Percentiles rank a stretch among this genome's conserved stretches.
Evolutionary conservation across 371 early-diverging fungal species (phyloP).

Genomic region (Apophysomyces trapeziformis): DNA sequence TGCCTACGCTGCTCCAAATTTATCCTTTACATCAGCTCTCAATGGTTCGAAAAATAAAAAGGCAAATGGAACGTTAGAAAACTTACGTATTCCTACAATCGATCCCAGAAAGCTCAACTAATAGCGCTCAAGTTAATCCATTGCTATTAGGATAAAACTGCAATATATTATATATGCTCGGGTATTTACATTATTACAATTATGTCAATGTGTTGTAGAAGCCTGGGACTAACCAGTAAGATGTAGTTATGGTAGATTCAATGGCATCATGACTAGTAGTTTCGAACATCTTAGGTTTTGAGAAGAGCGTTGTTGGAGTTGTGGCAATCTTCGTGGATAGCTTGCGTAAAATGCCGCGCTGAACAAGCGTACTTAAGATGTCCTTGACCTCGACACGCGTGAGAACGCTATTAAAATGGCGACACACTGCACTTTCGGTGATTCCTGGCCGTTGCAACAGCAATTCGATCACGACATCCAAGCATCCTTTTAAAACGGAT

Average conservation of each 20-base stretch:
- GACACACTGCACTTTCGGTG: conserved; percentile 21
- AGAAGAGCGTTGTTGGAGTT: conserved; percentile 11
- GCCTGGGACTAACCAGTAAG: conserved; percentile 15
- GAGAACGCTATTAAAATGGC: conserved; percentile 13
- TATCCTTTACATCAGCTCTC: too few relatives aligned
- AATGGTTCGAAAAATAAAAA: too few relatives aligned
- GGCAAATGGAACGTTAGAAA: too few relatives aligned
- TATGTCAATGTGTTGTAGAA: conserved; percentile 12
- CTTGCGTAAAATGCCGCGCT: conserved; percentile 19
- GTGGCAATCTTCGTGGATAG: not conserved
- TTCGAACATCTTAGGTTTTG: conserved; percentile 11
- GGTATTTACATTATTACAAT: not conserved
- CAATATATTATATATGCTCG: too few relatives aligned
- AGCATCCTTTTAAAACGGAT: conserved; percentile 23
- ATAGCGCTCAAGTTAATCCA: too few relatives aligned
- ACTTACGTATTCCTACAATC: too few relatives aligned
- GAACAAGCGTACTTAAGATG: conserved; percentile 24
- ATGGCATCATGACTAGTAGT: conserved; percentile 6
- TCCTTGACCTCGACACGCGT: conserved; percentile 29
- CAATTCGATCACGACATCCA: conserved; percentile 22
- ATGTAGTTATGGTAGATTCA: conserved; percentile 9
- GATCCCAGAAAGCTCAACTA: too few relatives aligned
- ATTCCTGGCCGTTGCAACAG: conserved; percentile 40
- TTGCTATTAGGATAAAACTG: too few relatives aligned
- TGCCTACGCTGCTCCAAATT: too few relatives aligned